Evolutionary conservation across 2,329 filamentous ascomycete genomes (phyloP), one percentile per base, ranked within the genome.

Genomic region (Colletotrichum sublineola): DNA sequence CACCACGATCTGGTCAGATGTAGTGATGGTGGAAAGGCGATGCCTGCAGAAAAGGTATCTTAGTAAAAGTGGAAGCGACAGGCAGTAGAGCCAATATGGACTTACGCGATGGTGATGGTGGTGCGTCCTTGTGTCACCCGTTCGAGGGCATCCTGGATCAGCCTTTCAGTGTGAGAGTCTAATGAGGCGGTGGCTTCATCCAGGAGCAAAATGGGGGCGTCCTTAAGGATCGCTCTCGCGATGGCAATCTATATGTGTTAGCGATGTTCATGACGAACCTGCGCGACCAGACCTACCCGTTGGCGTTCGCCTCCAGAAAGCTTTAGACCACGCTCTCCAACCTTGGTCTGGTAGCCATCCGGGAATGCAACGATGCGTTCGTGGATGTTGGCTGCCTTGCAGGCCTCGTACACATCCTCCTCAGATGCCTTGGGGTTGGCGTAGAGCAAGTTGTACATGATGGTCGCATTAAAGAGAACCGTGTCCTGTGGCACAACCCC

Each of bases 131-230:
- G 79, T 20, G 83, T 86, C 8, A 88, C 81, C 36, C 81, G 82
- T 73, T 84, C 82, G 33, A 88, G 84, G 7, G 86, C 86, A 62
- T 86, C 83, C 76, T 90, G 89, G 48, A 91, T 90, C 66, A 86
- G 84, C 44, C 85, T 84, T 76, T 91, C 88, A 0, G 88, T 90
- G 36, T 89, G 86, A 0, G 89, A 88, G 65, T 93, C 89, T 31
- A 94, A 86, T 3, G 92, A 91, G 1, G 90, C 92, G 4, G 93
- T 93, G 0, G 92, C 90, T 79, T 94, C 92, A 75, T 94, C 92
- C 0, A 94, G 84, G 70, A 94, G 86, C 36, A 94, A 86, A 66
- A 94, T 89, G 63, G 90, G 90, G 0, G 92, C 90, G 61, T 90
- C 90, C 78, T 93, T 92, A 57, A 94, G 84, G 18, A 94, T 85